Base-by-base conservation (phyloP, 1,284 basidiomycete species). In the Cerioporus squamosus region DNA sequence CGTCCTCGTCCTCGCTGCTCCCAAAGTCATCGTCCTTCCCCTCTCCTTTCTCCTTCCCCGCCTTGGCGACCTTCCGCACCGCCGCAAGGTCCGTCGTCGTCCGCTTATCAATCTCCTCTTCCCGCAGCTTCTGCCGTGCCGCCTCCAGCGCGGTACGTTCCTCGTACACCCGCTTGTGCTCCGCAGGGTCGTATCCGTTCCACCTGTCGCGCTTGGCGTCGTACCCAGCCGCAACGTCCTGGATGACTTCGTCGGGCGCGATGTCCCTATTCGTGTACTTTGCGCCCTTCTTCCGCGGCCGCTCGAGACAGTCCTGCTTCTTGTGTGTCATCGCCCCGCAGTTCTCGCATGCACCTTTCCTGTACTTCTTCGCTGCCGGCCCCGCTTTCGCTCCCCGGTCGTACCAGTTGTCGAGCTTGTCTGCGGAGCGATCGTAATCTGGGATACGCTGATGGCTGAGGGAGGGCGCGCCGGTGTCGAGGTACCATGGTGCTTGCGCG, bases 301-400 rank as follows among this genome's bases (percentile, higher is more conserved):
- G 86, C 76, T 99, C 97, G 48, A 99, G 82, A 74, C 97, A 99
- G 73, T 99, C 97, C 67, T 85, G 79, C 60, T 83, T 86, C 76
- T 93, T 91, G 81, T 99, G 97, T 2, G 94, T 93, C 83, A 98
- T 91, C 17, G 97, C 93, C 58, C 97, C 97, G 69, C 97, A 99
- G 74, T 99, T 99, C 79, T 97, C 95, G 79, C 97, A 99, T 31
- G 97, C 97, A 33, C 97, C 97, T 74, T 97, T 97, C 66, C 97
- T 86, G 74, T 92, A 99, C 76, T 97, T 98, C 72, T 94, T 98
- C 40, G 95, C 93, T 1, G 93, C 93, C 0, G 94, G 93, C 3
- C 92, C 94, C 0, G 90, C 87, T 64, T 87, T 91, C 12, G 83
- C 83, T n/a, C 94, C 94, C 60, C 97, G 85, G 72, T 95, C 90